Percentiles rank a stretch among this genome's conserved stretches.
Evolutionary conservation across 768 basidiomycete species (phyloP).

Genomic region (Boletellus ananas): DNA sequence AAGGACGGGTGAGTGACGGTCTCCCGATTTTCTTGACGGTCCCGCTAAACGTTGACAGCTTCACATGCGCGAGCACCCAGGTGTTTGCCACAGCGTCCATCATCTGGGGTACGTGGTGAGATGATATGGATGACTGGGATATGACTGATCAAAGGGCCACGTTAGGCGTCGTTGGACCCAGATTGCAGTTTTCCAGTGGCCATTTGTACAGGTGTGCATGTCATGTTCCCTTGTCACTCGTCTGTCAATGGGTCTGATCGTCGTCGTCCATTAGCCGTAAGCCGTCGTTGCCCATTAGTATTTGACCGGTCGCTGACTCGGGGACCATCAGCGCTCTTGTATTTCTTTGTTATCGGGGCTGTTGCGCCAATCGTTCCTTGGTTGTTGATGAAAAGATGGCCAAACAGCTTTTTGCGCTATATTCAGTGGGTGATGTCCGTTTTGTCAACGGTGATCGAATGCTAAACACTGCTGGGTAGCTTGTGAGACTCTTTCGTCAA

Average conservation of each 20-base stretch:
- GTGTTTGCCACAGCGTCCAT: slow-evolving; percentile 57
- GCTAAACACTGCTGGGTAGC: slow-evolving; percentile 2
- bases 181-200: slow-evolving; percentile 49
- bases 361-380: slow-evolving; percentile 60
- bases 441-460: slow-evolving; percentile 10
- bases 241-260: slow-evolving; percentile 12
- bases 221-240: not conserved
- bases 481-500: slow-evolving; percentile 10
- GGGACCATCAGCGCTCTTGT: slow-evolving; percentile 45
- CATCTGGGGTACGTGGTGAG: slow-evolving; percentile 36
- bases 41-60: slow-evolving; percentile 25
- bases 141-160: slow-evolving; percentile 17
- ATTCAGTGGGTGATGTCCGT: slow-evolving; percentile 47
- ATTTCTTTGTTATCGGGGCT: slow-evolving; percentile 75
- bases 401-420: slow-evolving; percentile 60
- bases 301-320: slow-evolving; percentile 21
- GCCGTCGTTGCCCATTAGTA: slow-evolving; percentile 10
- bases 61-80: slow-evolving; percentile 49
- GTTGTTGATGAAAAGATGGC: slow-evolving; percentile 59
- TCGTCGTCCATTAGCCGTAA: slow-evolving; percentile 9
- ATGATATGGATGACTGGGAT: not conserved
- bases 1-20: slow-evolving; percentile 30
- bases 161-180: slow-evolving; percentile 67
- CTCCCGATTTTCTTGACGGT: not conserved
- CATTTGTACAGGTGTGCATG: slow-evolving; percentile 55